Evolutionary conservation across 345 rosid genomes (phyloP), one percentile per base, ranked within the genome.

Genomic region (Adansonia digitata): DNA sequence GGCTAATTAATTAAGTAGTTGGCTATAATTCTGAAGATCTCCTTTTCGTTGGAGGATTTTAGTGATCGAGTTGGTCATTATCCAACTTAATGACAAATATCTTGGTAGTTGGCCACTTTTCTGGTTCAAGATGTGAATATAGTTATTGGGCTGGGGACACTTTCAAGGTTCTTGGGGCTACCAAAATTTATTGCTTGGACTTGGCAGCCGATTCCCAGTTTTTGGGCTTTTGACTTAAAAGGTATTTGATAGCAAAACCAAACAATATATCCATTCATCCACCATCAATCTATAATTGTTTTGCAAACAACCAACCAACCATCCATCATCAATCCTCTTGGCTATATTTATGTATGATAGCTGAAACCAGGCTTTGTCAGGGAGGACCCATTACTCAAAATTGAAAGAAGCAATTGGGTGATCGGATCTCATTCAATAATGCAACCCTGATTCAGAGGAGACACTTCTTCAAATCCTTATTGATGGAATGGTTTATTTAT

Each of bases 111-210:
- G 77, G 79, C 24, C 18, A 26, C 24, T 46, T 17, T 29, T 20
- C 60, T 26, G 27, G 20, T 40, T 31, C 37, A 61, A 45, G 59
- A 18, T 2, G 74, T 72, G 43, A 56, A 27, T 24, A 48, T 24
- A 48, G 65, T 77, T 4, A 80, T 74, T 75, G 80, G 84, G 78
- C 77, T 70, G 64, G 53, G 74, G 72, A 42, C 73, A 60, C 69
- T 24, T 65, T 55, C n/a, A 48, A 13, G 17, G 7, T 14, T 48
- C 4, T 49, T 59, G 74, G 79, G 80, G 71, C 81, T 74, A 75
- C 75, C 35, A 46, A 60, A 31, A 75, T 73, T 80, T 60, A 55
- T 40, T 60, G 14, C 31, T 51, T 18, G 62, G 70, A 65, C 63
- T 17, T 9, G 3, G 22, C 6, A n/a, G 34, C 48, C 34, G 8